Percentiles rank a stretch among this genome's conserved stretches.
These are phyloP conservation scores for Circinella umbellata DNA, from an alignment of 371 early-diverging fungal species.

Conservation along the genomic window DNA sequence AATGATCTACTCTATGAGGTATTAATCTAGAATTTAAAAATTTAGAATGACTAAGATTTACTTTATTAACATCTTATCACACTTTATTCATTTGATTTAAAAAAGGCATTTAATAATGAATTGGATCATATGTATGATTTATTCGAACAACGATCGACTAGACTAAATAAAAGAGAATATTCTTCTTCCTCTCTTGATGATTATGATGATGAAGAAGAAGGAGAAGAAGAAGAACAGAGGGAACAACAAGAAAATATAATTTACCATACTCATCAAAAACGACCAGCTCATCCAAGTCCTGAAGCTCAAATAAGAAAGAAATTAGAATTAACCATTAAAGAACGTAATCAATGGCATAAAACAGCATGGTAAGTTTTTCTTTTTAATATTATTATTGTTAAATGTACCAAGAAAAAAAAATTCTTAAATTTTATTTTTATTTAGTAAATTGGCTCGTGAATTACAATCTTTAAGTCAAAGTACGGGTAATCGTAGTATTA, in stretches of 20 bases:
- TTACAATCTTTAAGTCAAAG: constrained; percentile 18
- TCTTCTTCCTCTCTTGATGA: background rate
- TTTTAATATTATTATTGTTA: background rate
- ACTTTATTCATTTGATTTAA: too few relatives aligned
- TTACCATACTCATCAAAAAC: background rate
- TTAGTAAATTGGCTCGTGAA: constrained; percentile 25
- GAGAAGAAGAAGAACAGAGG: background rate
- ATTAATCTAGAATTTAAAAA: background rate
- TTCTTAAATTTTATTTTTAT: too few relatives aligned
- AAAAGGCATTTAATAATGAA: constrained; percentile 29
- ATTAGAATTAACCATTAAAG: constrained; percentile 32
- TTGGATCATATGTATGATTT: constrained; percentile 24
- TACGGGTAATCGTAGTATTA: background rate
- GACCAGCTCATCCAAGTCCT: constrained; percentile 34
- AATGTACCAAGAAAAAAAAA: background rate
- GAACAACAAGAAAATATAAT: too few relatives aligned
- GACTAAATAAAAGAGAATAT: background rate
- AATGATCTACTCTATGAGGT: constrained; percentile 22
- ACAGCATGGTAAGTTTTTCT: constrained; percentile 34
- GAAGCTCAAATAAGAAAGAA: constrained; percentile 34
- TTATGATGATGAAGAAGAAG: constrained; percentile 2
- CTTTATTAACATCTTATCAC: background rate
- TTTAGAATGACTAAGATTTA: background rate
- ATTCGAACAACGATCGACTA: background rate
- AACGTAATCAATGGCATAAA: constrained; percentile 46